Conservation (phyloP, 2,329 filamentous ascomycete genomes). For the Trichoderma guizhouense region DNA sequence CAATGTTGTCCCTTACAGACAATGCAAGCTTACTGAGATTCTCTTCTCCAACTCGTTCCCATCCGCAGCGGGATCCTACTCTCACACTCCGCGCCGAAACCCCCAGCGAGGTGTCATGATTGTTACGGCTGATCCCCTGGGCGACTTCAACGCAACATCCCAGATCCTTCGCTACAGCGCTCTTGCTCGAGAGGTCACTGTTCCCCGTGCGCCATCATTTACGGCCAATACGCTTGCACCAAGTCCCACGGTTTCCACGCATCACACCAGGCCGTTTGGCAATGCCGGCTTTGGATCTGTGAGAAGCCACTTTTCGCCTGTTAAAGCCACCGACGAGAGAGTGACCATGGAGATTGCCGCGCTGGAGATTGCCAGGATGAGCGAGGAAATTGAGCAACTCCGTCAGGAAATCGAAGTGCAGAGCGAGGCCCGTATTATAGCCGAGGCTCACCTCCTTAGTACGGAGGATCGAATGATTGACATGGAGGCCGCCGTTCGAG, state of each 20-base stretch:
- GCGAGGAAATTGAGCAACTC: slow-evolving; percentile 68
- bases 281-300: slow-evolving; percentile 35
- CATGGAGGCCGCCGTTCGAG: slow-evolving; percentile 79
- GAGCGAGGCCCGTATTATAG: slow-evolving; percentile 63
- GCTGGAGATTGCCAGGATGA: slow-evolving; percentile 74
- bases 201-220: slow-evolving; percentile 81
- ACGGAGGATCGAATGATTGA: slow-evolving; percentile 64
- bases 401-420: slow-evolving; percentile 68
- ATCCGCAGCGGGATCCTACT: slow-evolving; percentile 46
- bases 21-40: slow-evolving; percentile 81
- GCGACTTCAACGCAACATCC: slow-evolving; percentile 94
- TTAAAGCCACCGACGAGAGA: slow-evolving; percentile 46
- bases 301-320: slow-evolving; percentile 40
- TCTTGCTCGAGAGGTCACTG: slow-evolving; percentile 86
- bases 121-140: slow-evolving; percentile 86
- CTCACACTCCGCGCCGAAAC: slow-evolving; percentile 48
- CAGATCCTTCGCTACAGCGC: slow-evolving; percentile 95
- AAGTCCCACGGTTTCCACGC: slow-evolving; percentile 29
- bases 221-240: slow-evolving; percentile 63
- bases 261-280: slow-evolving; percentile 41
- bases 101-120: slow-evolving; percentile 94
- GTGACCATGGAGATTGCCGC: slow-evolving; percentile 80
- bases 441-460: slow-evolving; percentile 69
- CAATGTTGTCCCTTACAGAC: slow-evolving; percentile 72
- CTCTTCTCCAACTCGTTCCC: slow-evolving; percentile 87